A percentile compares a stretch with the other conserved stretches of the same genome.
These are phyloP conservation scores for Colletotrichum musae DNA, from an alignment of 2,329 filamentous ascomycete genomes.

Conservation along the genomic window DNA sequence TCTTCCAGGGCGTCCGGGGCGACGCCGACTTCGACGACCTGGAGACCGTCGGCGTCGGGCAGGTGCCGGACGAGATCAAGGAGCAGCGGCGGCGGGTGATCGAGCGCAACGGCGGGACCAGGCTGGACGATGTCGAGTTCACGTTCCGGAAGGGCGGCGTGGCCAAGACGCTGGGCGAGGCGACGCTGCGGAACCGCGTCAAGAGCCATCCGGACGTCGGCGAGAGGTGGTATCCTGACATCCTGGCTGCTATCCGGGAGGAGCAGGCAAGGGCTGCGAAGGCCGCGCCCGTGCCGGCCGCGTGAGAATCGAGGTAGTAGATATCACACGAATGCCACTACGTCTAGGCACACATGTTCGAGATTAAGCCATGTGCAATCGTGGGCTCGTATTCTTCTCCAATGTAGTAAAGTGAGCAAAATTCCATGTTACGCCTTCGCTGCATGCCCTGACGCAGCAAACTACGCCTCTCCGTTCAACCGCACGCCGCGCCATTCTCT, in stretches of 20 bases:
- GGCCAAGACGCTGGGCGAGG: constrained; percentile 81
- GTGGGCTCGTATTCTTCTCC: constrained; percentile 29
- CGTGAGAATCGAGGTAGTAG: constrained; percentile 43
- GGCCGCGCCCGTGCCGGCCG: constrained; percentile 49
- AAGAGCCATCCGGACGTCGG: constrained; percentile 92
- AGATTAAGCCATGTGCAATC: constrained; percentile 11
- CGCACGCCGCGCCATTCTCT: constrained; percentile 1
- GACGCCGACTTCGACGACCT: constrained; percentile 86
- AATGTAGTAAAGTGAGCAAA: constrained; percentile 32
- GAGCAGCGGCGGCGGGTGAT: constrained; percentile 73
- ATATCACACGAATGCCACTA: background rate
- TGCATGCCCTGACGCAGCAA: constrained; percentile 29
- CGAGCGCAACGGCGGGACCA: constrained; percentile 66
- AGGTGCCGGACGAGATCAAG: constrained; percentile 73
- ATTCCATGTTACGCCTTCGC: constrained; percentile 41
- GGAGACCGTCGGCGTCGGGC: constrained; percentile 70
- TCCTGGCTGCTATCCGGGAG: constrained; percentile 69
- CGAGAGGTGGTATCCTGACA: constrained; percentile 83
- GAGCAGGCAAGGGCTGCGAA: constrained; percentile 63
- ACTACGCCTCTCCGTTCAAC: constrained; percentile 13
- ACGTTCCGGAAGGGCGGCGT: constrained; percentile 81
- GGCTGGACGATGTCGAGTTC: constrained; percentile 86
- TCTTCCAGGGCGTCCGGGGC: constrained; percentile 89
- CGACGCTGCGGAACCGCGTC: constrained; percentile 85
- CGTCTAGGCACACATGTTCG: background rate